Conservation (phyloP, 108 stramenopile genomes). For the Skeletonema menzelii region DNA sequence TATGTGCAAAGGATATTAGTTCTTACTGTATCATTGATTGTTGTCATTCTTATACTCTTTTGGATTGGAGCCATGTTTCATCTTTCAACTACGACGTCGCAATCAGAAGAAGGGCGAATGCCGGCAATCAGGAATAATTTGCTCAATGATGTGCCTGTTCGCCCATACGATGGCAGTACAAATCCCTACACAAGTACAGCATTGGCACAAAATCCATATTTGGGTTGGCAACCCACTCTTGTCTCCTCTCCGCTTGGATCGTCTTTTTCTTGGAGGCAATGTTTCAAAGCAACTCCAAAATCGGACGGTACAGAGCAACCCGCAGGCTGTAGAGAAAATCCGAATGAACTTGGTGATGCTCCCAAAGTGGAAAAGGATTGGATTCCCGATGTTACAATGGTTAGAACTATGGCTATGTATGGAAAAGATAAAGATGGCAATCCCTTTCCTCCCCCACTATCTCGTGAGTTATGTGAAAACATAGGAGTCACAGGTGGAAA, state of each 20-base stretch:
- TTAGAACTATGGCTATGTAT: conserved; percentile 56
- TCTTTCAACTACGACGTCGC: conserved; percentile 11
- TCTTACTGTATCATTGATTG: conserved; percentile 8
- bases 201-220: conserved; percentile 49
- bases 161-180: background rate
- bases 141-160: conserved; percentile 4
- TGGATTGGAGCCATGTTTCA: conserved; percentile 36
- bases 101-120: background rate
- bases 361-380: conserved; percentile 37
- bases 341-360: conserved; percentile 33
- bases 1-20: conserved; percentile 7
- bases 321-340: conserved; percentile 53
- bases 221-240: conserved; percentile 67
- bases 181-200: conserved; percentile 37
- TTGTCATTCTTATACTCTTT: conserved; percentile 7
- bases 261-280: conserved; percentile 62
- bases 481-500: conserved; percentile 48
- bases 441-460: conserved; percentile 68
- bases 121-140: conserved; percentile 11
- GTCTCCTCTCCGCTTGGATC: conserved; percentile 12
- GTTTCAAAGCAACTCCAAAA: conserved; percentile 47
- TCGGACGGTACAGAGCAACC: conserved; percentile 32
- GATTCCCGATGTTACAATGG: conserved; percentile 77
- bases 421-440: conserved; percentile 66
- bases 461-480: conserved; percentile 60